phyloP scores from a whole-genome alignment of 352 stramenopile species.

The Hyaloperonospora brassicae region DNA sequence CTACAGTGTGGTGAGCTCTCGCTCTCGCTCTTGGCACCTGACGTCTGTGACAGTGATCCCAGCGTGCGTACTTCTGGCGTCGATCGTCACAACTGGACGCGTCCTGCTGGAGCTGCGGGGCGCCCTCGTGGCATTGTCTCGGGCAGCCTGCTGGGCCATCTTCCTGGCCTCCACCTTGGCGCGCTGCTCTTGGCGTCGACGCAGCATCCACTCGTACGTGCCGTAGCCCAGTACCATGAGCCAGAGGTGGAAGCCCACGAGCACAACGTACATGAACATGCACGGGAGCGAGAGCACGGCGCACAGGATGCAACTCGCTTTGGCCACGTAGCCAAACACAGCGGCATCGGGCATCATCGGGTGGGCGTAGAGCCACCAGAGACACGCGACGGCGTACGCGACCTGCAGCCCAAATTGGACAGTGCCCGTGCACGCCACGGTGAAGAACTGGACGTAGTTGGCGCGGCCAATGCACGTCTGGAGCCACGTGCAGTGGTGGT shows the following conservation, averaged over 20 bases:
- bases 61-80: slow-evolving; percentile 14
- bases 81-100: slow-evolving; percentile 21
- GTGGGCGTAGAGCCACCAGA: slow-evolving; percentile 46
- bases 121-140: slow-evolving; percentile 10
- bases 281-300: slow-evolving; percentile 67
- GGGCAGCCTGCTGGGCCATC: slow-evolving; percentile 10
- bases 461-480: slow-evolving; percentile 76
- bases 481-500: slow-evolving; percentile 86
- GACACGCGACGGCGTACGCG: slow-evolving; percentile 36
- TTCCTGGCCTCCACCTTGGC: slow-evolving; percentile 53
- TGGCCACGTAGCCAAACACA: slow-evolving; percentile 25
- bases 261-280: slow-evolving; percentile 80
- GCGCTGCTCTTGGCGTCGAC: slow-evolving; percentile 56
- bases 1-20: slow-evolving; percentile 28
- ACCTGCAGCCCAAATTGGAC: slow-evolving; percentile 65
- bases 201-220: slow-evolving; percentile 86
- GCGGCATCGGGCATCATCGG: slow-evolving; percentile 18
- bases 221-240: slow-evolving; percentile 73
- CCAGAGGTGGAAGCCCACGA: slow-evolving; percentile 76
- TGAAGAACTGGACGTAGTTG: slow-evolving; percentile 87
- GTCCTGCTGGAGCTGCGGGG: slow-evolving; percentile 10
- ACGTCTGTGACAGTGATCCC: slow-evolving; percentile 14
- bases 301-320: slow-evolving; percentile 41
- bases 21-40: slow-evolving; percentile 15
- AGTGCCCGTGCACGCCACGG: slow-evolving; percentile 55